Base-by-base conservation (phyloP, 2,329 filamentous ascomycete genomes). In the Nemania sp. region DNA sequence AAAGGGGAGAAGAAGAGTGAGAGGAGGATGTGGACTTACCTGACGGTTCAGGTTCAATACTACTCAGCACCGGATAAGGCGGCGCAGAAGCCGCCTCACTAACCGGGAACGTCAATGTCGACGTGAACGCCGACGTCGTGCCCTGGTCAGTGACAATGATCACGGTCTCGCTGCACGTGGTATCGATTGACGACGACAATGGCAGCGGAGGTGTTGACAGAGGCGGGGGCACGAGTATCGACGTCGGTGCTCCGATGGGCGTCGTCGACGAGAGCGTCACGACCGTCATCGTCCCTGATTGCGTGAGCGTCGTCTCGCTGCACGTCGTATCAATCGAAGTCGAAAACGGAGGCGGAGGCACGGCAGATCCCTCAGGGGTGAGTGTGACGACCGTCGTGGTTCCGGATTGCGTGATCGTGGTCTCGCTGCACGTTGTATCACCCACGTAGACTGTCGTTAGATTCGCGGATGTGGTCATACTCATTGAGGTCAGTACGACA, bases 1-100 rank as follows among this genome's bases (percentile, higher is more conserved):
- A n/a, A n/a, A n/a, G n/a, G n/a, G n/a, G n/a, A n/a, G n/a, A n/a
- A n/a, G n/a, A n/a, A n/a, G n/a, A n/a, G n/a, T n/a, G n/a, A n/a
- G n/a, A n/a, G n/a, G n/a, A n/a, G n/a, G n/a, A n/a, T 11, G 47
- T 19, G 20, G 49, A 55, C 63, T 53, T 57, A 66, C 64, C 49
- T 51, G 41, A n/a, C n/a, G n/a, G n/a, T n/a, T n/a, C n/a, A n/a
- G n/a, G n/a, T n/a, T n/a, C n/a, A n/a, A n/a, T n/a, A n/a, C n/a
- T n/a, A n/a, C n/a, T n/a, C n/a, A n/a, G n/a, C n/a, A n/a, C n/a
- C n/a, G n/a, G n/a, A n/a, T n/a, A n/a, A n/a, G n/a, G n/a, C n/a
- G n/a, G n/a, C n/a, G n/a, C n/a, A n/a, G n/a, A n/a, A n/a, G n/a
- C n/a, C n/a, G n/a, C n/a, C n/a, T n/a, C n/a, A n/a, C n/a, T n/a